phyloP scores from a whole-genome alignment of 2,329 filamentous ascomycete genomes.

The Epicoccum nigrum region DNA sequence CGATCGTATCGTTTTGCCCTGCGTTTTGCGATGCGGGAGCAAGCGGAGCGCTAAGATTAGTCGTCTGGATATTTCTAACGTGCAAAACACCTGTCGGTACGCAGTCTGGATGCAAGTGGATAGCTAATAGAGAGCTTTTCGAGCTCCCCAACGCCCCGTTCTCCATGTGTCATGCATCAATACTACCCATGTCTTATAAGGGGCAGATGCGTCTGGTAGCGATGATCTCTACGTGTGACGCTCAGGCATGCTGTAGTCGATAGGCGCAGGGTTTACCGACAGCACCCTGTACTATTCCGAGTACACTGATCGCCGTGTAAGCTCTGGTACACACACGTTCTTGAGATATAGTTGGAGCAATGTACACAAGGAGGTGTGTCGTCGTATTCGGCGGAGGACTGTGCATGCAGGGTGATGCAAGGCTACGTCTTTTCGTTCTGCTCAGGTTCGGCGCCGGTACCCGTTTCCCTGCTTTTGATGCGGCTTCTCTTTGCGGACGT shows the following conservation, averaged over 20 bases:
- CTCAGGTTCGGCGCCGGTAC: not conserved
- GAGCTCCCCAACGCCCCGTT: not conserved
- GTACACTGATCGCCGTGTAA: constrained; percentile 3
- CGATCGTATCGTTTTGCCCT: not conserved
- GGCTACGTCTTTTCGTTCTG: not conserved
- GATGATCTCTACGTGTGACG: not conserved
- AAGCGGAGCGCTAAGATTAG: constrained; percentile 7
- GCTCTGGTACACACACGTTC: not conserved
- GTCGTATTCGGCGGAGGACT: not conserved
- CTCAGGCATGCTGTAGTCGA: not conserved
- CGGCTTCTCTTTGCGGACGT: not conserved
- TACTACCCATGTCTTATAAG: not conserved
- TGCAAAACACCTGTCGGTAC: not conserved
- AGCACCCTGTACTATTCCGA: not conserved
- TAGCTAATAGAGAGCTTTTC: constrained; percentile 7
- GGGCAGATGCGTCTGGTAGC: not conserved
- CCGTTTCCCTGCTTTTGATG: not conserved
- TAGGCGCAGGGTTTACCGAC: not conserved
- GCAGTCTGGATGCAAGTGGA: not conserved
- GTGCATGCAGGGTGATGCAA: constrained; percentile 7
- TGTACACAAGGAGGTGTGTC: not conserved
- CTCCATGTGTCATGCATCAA: not conserved
- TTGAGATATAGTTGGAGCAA: not conserved
- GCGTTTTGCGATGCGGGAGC: no score
- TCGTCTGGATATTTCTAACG: not conserved